Evolutionary conservation across 2,329 filamentous ascomycete species (phyloP).

Genomic region (Clonostachys chloroleuca): DNA sequence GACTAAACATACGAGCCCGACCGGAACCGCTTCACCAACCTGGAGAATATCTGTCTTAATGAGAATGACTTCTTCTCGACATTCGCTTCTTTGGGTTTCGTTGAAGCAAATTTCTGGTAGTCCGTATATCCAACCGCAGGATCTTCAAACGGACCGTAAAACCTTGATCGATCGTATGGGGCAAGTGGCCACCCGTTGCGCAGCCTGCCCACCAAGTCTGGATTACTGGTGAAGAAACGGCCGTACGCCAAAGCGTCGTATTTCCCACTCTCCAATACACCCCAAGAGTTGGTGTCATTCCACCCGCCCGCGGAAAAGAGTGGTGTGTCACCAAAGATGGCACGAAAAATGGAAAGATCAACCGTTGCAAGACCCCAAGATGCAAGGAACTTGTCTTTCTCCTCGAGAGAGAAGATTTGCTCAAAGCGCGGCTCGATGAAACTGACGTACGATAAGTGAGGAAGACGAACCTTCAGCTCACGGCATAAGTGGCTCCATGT

Average conservation of each 20-base stretch:
- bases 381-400: constrained; percentile 42
- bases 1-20: too few species aligned
- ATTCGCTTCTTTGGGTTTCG: too few species aligned
- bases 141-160: constrained; percentile 21
- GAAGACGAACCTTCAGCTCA: constrained; percentile 36
- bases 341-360: constrained; percentile 39
- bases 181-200: constrained; percentile 13
- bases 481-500: constrained; percentile 46
- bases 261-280: constrained; percentile 31
- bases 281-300: constrained; percentile 42
- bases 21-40: too few species aligned
- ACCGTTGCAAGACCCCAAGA: constrained; percentile 40
- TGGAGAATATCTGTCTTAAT: too few species aligned
- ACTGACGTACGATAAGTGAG: constrained; percentile 45
- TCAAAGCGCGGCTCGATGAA: constrained; percentile 52
- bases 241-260: constrained; percentile 38
- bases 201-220: constrained; percentile 20
- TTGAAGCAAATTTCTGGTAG: constrained; percentile 14
- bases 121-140: constrained; percentile 24
- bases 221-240: constrained; percentile 20
- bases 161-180: constrained; percentile 17
- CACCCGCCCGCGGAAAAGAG: constrained; percentile 54
- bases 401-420: constrained; percentile 40
- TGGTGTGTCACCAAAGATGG: constrained; percentile 45
- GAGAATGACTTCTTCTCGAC: too few species aligned